Base-by-base conservation (phyloP, 495 filamentous ascomycete genomes). In the Penicillium chermesinum region DNA sequence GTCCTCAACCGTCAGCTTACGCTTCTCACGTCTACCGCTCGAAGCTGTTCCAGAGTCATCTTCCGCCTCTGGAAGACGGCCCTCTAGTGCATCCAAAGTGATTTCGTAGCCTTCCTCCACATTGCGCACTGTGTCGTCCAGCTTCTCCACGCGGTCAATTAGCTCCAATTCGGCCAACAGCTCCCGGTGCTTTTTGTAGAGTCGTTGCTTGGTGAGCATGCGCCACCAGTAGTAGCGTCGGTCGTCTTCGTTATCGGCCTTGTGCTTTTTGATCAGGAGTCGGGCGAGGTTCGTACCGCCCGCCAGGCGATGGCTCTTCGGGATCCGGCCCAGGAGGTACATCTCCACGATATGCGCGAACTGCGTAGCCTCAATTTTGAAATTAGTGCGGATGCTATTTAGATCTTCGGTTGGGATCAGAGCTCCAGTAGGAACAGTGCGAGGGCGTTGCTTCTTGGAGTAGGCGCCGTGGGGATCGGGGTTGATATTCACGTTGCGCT, bases 331-430 rank as follows among this genome's bases (percentile, higher is more conserved):
- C 53, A 96, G 84, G 6, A 96, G 84, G 46, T 87, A 82, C 82
- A 97, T 89, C 66, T 98, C 93, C 13, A 91, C 69, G 8, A 95
- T 74, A 22, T 91, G 82, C 21, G 75, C 75, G 65, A 96, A 96
- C 67, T 97, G 93, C n/a, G 91, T 82, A 0, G 83, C 75, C 5
- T 84, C 83, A 49, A 97, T 89, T 63, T 96, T 96, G 43, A 77
- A 74, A 33, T 78, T 68, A 6, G 65, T 64, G 16, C 87, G 85
- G 9, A 94, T 73, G 0, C 73, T 64, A 14, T 84, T 72, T 2
- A 86, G 74, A 9, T 76, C 66, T 7, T 68, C 69, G 27, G 68
- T 62, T 38, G 83, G 76, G 17, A 94, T 68, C n/a, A 95, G 83
- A 12, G 67, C 61, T 19, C 72, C 71, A 9, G 73, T 81, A 1